A percentile compares a stretch with the other conserved stretches of the same genome.
Conservation (phyloP, 768 basidiomycete genomes). For the Mycena kentingensis region DNA sequence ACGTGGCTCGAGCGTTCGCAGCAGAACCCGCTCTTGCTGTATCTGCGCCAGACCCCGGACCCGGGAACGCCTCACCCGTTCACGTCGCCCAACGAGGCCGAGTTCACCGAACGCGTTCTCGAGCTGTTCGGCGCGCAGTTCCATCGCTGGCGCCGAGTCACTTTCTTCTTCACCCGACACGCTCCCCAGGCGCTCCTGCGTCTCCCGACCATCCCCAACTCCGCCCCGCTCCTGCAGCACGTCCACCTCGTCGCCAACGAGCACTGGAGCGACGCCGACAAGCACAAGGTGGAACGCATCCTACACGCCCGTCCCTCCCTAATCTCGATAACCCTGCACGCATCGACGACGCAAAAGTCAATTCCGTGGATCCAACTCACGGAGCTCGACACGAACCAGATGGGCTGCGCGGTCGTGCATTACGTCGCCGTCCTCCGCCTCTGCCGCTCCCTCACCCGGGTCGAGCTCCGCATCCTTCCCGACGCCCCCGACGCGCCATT, state of each 20-base stretch:
- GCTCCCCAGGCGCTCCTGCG: constrained; percentile 9
- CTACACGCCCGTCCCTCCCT: constrained; percentile 15
- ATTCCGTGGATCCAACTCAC: constrained; percentile 16
- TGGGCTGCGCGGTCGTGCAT: constrained; percentile 3
- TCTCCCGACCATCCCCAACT: neutral
- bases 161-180: constrained; percentile 12
- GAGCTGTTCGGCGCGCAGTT: constrained; percentile 6
- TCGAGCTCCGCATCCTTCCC: constrained; percentile 3
- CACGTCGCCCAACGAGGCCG: constrained; percentile 9
- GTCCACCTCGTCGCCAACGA: constrained; percentile 8
- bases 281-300: constrained; percentile 4
- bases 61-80: too few relatives aligned
- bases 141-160: constrained; percentile 20
- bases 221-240: constrained; percentile 19
- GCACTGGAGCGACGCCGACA: constrained; percentile 7
- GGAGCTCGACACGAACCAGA: constrained; percentile 8
- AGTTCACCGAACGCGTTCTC: constrained; percentile 18
- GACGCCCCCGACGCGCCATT: constrained; percentile 2
- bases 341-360: constrained; percentile 6
- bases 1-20: constrained; percentile 2
- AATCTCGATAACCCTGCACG: constrained; percentile 15
- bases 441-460: constrained; percentile 13
- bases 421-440: constrained; percentile 7
- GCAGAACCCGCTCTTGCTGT: constrained; percentile 7
- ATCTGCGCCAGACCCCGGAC: constrained; percentile 18